Base-by-base conservation (phyloP, 768 basidiomycete species). In the Lentinula guzmanii region DNA sequence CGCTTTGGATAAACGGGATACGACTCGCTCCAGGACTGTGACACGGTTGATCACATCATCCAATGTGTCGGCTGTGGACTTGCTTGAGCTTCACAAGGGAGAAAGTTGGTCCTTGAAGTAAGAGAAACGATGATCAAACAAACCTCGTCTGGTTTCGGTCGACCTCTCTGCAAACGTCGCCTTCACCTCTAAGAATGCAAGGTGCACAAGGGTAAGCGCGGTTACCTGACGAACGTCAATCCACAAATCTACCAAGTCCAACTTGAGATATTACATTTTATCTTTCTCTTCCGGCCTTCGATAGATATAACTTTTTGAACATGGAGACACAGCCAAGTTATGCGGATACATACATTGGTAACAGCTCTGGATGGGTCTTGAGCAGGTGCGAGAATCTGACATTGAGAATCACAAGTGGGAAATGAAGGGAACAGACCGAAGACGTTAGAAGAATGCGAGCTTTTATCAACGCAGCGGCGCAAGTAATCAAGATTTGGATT, bases 211-310 rank as follows among this genome's bases (percentile, higher is more conserved):
- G 70, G 48, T 68, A 69, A 8, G 69, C 64, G 43, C 68, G 66
- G 52, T 68, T 71, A 52, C 70, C 70, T 71, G 45, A 11, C 5
- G 31, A 54, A 46, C 18, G 15, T 50, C 11, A 24, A 57, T 61
- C 0, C 4, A 7, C 24, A 5, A 42, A 34, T 52, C 41, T 31
- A 7, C 33, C 41, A 15, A 24, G 28, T 48, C 11, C 5, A 21
- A 15, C 18, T n/a, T 33, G 52, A 13, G 39, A 43, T 15, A 39
- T 46, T 53, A 69, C 70, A 71, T 65, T 71, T 71, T 43, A 71
- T 71, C 57, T 71, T 71, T 60, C 70, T 64, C 61, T 68, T 71
- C n/a, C 70, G 67, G 60, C 70, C 70, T 71, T 33, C 24, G 13
- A 16, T 33, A n/a, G 3, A 35, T 48, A 37, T 41, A 5, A 21